These are phyloP conservation scores for Circinella umbellata DNA, from an alignment of 371 early-diverging fungal species.

Conservation along the genomic window DNA sequence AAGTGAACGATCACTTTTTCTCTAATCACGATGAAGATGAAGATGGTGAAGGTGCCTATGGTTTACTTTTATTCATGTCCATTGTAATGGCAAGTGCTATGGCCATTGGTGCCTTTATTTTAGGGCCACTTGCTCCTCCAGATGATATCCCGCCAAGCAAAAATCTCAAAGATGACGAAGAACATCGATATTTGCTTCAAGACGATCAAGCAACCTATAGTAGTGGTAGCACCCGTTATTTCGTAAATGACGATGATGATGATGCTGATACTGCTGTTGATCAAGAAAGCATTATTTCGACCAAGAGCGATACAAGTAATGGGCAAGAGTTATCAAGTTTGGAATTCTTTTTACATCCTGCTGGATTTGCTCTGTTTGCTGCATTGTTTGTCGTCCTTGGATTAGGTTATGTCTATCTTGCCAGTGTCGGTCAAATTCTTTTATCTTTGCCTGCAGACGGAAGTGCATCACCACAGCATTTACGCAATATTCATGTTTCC, in stretches of 20 bases:
- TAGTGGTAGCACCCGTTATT: too few species aligned
- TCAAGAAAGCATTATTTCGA: background rate
- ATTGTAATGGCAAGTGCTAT: constrained; percentile 29
- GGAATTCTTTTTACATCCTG: constrained; percentile 37
- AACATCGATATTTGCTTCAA: constrained; percentile 6
- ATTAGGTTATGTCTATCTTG: constrained; percentile 51
- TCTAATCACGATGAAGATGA: constrained; percentile 21
- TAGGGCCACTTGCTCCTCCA: constrained; percentile 27
- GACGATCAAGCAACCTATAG: background rate
- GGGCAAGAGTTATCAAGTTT: constrained; percentile 24
- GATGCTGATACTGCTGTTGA: constrained; percentile 2
- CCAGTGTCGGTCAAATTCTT: constrained; percentile 46
- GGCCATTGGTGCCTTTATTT: constrained; percentile 38
- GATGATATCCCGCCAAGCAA: constrained; percentile 1
- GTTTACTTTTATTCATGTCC: constrained; percentile 43
- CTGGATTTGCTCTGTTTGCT: constrained; percentile 40
- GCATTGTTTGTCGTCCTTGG: constrained; percentile 42
- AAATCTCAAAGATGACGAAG: constrained; percentile 14
- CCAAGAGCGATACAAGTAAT: background rate
- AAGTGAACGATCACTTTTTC: constrained; percentile 48
- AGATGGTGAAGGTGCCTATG: constrained; percentile 30
- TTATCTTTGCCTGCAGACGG: constrained; percentile 24
- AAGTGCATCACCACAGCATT: constrained; percentile 33
- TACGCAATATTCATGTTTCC: constrained; percentile 45
- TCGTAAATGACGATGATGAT: background rate